These are phyloP conservation scores for Paraphaeosphaeria minitans DNA, from an alignment of 2,329 filamentous ascomycete species.

Conservation along the genomic window DNA sequence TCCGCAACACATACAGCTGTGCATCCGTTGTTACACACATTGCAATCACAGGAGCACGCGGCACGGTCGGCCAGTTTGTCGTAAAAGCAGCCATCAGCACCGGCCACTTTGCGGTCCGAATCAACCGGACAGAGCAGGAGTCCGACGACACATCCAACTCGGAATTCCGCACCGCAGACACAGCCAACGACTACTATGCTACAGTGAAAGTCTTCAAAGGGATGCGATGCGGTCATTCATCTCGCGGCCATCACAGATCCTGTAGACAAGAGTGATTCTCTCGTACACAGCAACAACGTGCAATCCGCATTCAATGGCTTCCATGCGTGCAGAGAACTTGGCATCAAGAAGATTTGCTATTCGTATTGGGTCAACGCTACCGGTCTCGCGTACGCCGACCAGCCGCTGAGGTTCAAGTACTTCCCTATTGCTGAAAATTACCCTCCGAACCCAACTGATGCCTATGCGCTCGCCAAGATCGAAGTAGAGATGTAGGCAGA, in stretches of 20 bases:
- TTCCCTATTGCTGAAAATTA: conserved; percentile 48
- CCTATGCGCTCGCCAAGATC: conserved; percentile 46
- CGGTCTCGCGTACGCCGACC: conserved; percentile 46
- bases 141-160: conserved; percentile 39
- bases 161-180: conserved; percentile 43
- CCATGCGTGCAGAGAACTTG: conserved; percentile 42
- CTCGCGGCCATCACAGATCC: no score
- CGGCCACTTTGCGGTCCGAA: conserved; percentile 42
- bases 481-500: conserved; percentile 44
- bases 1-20: background rate
- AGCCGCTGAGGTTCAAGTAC: conserved; percentile 43
- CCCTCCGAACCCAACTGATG: conserved; percentile 40
- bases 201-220: conserved; percentile 40
- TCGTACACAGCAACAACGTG: no score
- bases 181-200: conserved; percentile 40
- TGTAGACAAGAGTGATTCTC: no score
- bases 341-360: conserved; percentile 45
- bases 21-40: conserved; percentile 10
- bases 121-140: conserved; percentile 40
- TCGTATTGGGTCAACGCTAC: conserved; percentile 48
- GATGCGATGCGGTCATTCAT: no score
- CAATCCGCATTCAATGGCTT: conserved; percentile 49
- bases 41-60: conserved; percentile 22
- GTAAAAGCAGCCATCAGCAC: conserved; percentile 37
- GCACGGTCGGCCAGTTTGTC: conserved; percentile 18